Conservation (phyloP, 2,329 filamentous ascomycete species). For the Hortaea werneckii region DNA sequence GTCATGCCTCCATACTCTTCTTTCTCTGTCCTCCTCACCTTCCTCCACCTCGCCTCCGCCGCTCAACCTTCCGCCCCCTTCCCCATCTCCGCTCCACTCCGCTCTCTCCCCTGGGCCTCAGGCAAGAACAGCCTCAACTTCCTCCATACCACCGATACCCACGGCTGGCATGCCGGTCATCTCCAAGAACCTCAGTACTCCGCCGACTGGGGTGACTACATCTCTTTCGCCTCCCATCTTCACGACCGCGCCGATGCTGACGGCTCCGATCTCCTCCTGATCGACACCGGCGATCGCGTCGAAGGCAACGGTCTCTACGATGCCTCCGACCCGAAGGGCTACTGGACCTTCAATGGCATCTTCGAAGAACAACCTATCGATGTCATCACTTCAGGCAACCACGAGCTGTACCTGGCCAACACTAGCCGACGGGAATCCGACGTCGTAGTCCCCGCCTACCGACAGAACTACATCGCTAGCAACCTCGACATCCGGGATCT, state of each 20-base stretch:
- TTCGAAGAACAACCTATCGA: conserved; percentile 75
- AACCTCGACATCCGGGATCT: conserved; percentile 83
- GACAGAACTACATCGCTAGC: conserved; percentile 71
- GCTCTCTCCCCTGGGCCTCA: conserved; percentile 61
- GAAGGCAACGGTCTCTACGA: conserved; percentile 96
- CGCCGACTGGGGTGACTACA: conserved; percentile 95
- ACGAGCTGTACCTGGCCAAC: conserved; percentile 79
- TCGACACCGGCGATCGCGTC: conserved; percentile 88
- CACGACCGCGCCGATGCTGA: conserved; percentile 65
- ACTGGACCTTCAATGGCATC: conserved; percentile 72
- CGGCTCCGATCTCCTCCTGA: conserved; percentile 76
- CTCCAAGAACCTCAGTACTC: conserved; percentile 87
- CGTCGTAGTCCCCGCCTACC: conserved; percentile 73
- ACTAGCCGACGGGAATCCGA: conserved; percentile 70
- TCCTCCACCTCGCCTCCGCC: conserved; percentile 14
- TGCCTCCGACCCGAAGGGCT: conserved; percentile 73
- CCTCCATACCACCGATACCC: conserved; percentile 87
- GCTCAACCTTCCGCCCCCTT: conserved; percentile 72
- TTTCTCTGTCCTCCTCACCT: conserved; percentile 10
- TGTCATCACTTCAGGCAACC: conserved; percentile 79
- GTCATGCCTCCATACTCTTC: too few relatives aligned
- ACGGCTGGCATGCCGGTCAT: conserved; percentile 93
- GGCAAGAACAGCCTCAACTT: conserved; percentile 82
- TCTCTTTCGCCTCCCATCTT: conserved; percentile 83
- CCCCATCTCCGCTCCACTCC: conserved; percentile 70